A percentile compares a stretch with the other conserved stretches of the same genome.
phyloP scores from a whole-genome alignment of 495 filamentous ascomycete genomes.

The Astrothelium macrocarpum region DNA sequence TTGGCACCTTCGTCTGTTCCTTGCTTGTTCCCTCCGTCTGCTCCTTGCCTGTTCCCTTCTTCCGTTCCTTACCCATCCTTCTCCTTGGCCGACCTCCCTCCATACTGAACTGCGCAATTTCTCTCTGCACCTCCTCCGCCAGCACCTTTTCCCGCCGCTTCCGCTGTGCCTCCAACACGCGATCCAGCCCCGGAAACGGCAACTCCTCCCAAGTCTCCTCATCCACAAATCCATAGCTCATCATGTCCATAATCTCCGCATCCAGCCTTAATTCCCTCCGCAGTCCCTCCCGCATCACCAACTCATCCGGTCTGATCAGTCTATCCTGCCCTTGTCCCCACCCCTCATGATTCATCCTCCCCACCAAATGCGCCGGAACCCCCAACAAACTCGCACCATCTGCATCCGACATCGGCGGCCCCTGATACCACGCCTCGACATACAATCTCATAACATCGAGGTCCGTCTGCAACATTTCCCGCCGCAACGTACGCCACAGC shows the following conservation, averaged over 20 bases:
- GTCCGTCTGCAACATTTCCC: conserved; percentile 29
- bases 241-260: conserved; percentile 37
- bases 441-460: conserved; percentile 40
- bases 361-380: conserved; percentile 41
- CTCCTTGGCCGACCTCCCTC: background rate
- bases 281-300: conserved; percentile 42
- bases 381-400: conserved; percentile 29
- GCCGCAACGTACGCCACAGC: conserved; percentile 42
- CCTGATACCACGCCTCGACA: conserved; percentile 30
- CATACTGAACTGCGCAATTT: background rate
- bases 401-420: conserved; percentile 2
- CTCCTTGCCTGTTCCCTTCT: background rate
- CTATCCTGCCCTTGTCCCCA: conserved; percentile 35
- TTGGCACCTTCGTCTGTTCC: too few relatives aligned
- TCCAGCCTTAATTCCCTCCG: conserved; percentile 40
- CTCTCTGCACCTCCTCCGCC: background rate
- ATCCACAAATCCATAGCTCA: conserved; percentile 48
- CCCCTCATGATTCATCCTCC: conserved; percentile 24
- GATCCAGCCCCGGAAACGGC: background rate
- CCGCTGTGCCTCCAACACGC: background rate
- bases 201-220: conserved; percentile 11
- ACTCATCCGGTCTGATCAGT: conserved; percentile 46
- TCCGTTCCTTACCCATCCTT: background rate
- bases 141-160: background rate
- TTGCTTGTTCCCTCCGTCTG: too few relatives aligned